These are phyloP conservation scores for Coprinopsis cinerea DNA, from an alignment of 768 basidiomycete species.

Conservation along the genomic window DNA sequence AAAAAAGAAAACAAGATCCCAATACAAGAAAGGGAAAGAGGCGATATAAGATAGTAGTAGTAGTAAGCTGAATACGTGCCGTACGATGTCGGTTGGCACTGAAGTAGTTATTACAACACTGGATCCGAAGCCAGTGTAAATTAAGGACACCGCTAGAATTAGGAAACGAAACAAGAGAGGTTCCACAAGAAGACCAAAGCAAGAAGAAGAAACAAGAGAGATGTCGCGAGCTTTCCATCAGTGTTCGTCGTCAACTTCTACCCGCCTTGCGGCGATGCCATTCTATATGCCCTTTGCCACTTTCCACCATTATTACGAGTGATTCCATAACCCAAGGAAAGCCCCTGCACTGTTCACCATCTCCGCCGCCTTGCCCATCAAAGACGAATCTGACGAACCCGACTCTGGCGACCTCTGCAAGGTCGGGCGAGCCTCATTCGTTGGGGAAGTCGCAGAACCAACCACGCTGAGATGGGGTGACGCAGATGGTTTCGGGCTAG, in stretches of 20 bases:
- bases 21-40: no score
- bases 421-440: constrained; percentile 14
- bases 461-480: constrained; percentile 8
- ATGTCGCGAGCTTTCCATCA: background rate
- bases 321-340: constrained; percentile 55
- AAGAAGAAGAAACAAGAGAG: background rate
- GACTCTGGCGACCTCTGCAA: constrained; percentile 10
- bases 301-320: background rate
- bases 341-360: constrained; percentile 79
- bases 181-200: background rate
- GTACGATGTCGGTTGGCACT: background rate
- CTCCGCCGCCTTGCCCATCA: constrained; percentile 57
- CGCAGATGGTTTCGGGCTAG: background rate
- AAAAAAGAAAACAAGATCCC: no score
- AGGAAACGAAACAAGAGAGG: background rate
- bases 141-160: background rate
- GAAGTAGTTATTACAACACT: background rate
- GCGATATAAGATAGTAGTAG: background rate
- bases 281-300: background rate
- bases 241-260: background rate
- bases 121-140: background rate
- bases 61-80: no score
- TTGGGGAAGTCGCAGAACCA: constrained; percentile 11
- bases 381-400: constrained; percentile 27
- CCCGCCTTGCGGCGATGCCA: background rate